Evolutionary conservation across 2,329 filamentous ascomycete genomes (phyloP), one percentile per base, ranked within the genome.

Genomic region (Aotearoamyces nothofagi): DNA sequence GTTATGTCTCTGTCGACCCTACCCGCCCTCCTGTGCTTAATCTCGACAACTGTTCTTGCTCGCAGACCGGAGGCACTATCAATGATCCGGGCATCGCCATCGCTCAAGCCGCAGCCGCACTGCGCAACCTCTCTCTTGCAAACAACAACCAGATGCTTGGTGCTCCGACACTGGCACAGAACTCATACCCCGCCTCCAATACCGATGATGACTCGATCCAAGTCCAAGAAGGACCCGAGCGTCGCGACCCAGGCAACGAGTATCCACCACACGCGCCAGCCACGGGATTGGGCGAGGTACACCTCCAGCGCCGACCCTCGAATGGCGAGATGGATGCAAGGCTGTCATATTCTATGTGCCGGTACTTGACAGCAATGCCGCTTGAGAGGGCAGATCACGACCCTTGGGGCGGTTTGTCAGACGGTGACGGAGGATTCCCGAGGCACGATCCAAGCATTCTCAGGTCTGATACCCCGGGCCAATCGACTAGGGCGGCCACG

Each of bases 11-110:
- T n/a, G n/a, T n/a, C n/a, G n/a, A n/a, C n/a, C n/a, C n/a, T n/a
- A n/a, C n/a, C n/a, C 26, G 26, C 8, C 26, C 26, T 13, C 26
- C 26, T 4, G 14, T 22, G 16, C 17, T 29, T 3, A 29, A 29
- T 16, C 15, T 22, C 4, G 26, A 29, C 16, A 29, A 29, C 26
- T 29, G 15, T 16, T 15, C 12, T 11, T 29, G 15, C 6, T n/a
- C 26, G 8, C n/a, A 22, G 3, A 3, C 26, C 9, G 26, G 14
- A 6, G 17, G 15, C 17, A 6, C 26, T 16, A 11, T 11, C 26
- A 29, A 9, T 5, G 26, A 29, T 10, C 7, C 15, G 4, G 19
- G 19, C n/a, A n/a, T 20, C 17, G 9, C 15, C 11, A 12, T 11
- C 9, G 13, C 13, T 9, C 19, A 8, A 22, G n/a, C n/a, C n/a